Conservation (phyloP, 768 basidiomycete genomes). For the Boletus tylopilopsis region DNA sequence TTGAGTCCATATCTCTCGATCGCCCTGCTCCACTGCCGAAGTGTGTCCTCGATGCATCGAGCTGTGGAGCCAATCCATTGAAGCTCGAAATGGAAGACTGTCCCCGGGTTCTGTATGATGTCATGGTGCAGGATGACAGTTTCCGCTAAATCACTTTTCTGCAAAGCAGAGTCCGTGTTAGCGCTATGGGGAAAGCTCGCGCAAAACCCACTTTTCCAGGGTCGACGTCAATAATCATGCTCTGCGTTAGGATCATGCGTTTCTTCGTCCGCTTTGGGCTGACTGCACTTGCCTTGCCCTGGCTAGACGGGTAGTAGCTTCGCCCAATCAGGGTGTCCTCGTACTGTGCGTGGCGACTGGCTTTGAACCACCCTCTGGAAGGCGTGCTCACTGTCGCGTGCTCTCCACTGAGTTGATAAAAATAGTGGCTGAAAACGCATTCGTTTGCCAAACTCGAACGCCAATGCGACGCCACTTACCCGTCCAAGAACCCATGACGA, state of each 20-base stretch:
- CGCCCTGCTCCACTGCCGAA: constrained; percentile 74
- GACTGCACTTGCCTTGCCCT: constrained; percentile 33
- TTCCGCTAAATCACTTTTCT: constrained; percentile 87
- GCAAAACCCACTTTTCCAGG: constrained; percentile 54
- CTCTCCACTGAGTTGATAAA: constrained; percentile 78
- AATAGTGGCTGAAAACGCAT: constrained; percentile 67
- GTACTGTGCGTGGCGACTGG: constrained; percentile 38
- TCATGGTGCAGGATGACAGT: constrained; percentile 88
- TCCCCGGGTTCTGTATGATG: constrained; percentile 91
- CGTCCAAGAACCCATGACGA: constrained; percentile 81
- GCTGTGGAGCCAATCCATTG: constrained; percentile 97
- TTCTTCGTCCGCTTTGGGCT: constrained; percentile 50
- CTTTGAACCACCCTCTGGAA: constrained; percentile 62
- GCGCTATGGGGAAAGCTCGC: not conserved
- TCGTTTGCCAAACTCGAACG: not conserved
- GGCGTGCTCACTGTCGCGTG: constrained; percentile 70
- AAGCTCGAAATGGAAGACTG: constrained; percentile 94
- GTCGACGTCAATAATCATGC: constrained; percentile 88
- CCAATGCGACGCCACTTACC: constrained; percentile 44
- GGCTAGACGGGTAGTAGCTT: constrained; percentile 36
- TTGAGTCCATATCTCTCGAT: constrained; percentile 89
- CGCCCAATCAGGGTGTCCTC: constrained; percentile 38
- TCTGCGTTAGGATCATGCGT: constrained; percentile 76
- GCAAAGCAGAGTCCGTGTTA: constrained; percentile 14
- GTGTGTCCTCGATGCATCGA: constrained; percentile 82